Evolutionary conservation across 2,329 filamentous ascomycete species (phyloP).

Genomic region (Epichloe coenophiala): DNA sequence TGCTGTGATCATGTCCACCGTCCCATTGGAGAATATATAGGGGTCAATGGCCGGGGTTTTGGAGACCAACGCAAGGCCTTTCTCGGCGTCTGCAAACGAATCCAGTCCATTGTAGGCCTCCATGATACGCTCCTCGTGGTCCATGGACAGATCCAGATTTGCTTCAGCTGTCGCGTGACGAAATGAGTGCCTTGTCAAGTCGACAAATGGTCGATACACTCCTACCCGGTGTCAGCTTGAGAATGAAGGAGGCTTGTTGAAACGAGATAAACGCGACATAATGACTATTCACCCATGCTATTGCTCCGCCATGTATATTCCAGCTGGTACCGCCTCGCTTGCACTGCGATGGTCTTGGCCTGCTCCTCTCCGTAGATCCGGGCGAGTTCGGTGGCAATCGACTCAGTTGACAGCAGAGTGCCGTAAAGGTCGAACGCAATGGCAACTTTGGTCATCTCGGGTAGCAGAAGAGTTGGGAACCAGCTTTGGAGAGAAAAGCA

Average conservation of each 20-base stretch:
- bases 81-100: slow-evolving; percentile 49
- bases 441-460: slow-evolving; percentile 22
- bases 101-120: slow-evolving; percentile 49
- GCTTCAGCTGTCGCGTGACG: slow-evolving; percentile 50
- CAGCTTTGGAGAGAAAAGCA: too few species aligned
- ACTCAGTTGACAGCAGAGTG: slow-evolving; percentile 58
- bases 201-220: slow-evolving; percentile 33
- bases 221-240: slow-evolving; percentile 25
- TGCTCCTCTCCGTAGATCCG: slow-evolving; percentile 43
- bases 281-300: slow-evolving; percentile 49
- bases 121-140: slow-evolving; percentile 40
- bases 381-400: slow-evolving; percentile 47
- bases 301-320: slow-evolving; percentile 69
- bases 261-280: background rate
- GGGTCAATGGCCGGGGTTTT: slow-evolving; percentile 25
- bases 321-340: slow-evolving; percentile 58
- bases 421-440: slow-evolving; percentile 68
- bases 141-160: slow-evolving; percentile 27
- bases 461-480: background rate
- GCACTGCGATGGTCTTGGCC: slow-evolving; percentile 39
- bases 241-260: too few species aligned
- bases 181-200: slow-evolving; percentile 34
- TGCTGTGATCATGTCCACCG: slow-evolving; percentile 44
- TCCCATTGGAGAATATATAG: slow-evolving; percentile 61
- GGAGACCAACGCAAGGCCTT: slow-evolving; percentile 35